A percentile compares a stretch with the other conserved stretches of the same genome.
Conservation (phyloP, 2,329 filamentous ascomycete species). For the Pseudocercospora crystallina region DNA sequence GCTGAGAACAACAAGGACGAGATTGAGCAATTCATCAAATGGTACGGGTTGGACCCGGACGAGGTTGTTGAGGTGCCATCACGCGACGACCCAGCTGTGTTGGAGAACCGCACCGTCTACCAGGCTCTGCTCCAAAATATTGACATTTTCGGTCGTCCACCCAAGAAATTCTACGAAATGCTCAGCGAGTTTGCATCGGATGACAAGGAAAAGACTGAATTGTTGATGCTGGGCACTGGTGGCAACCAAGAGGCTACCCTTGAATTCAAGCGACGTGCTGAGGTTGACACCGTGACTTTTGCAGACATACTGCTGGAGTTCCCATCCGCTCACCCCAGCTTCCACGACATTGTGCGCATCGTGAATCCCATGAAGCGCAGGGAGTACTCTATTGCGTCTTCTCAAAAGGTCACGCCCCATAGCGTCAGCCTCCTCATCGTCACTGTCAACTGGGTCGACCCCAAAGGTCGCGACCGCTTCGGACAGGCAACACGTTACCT, state of each 20-base stretch:
- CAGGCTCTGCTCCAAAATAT: conserved; percentile 89
- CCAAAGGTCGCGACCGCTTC: conserved; percentile 80
- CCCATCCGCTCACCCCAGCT: conserved; percentile 79
- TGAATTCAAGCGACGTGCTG: conserved; percentile 88
- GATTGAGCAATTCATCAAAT: conserved; percentile 81
- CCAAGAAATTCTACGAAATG: conserved; percentile 96
- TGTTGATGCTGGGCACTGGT: conserved; percentile 69
- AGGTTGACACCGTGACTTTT: conserved; percentile 88
- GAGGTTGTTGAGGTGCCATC: conserved; percentile 89
- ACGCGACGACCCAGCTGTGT: conserved; percentile 69
- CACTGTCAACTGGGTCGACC: conserved; percentile 92
- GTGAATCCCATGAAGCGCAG: conserved; percentile 90
- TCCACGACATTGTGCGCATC: conserved; percentile 85
- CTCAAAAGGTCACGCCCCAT: conserved; percentile 87
- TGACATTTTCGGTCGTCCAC: conserved; percentile 94
- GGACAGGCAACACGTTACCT: conserved; percentile 94
- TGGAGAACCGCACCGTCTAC: conserved; percentile 89
- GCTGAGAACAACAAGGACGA: conserved; percentile 83
- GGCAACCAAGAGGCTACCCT: conserved; percentile 68
- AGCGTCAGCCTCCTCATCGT: conserved; percentile 95
- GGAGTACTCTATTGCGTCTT: conserved; percentile 98
- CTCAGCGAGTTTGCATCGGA: conserved; percentile 84
- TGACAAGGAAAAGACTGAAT: conserved; percentile 75
- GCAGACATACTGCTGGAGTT: conserved; percentile 90
- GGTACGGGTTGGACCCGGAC: conserved; percentile 79